A percentile compares a stretch with the other conserved stretches of the same genome.
Conservation (phyloP, 2,329 filamentous ascomycete species). For the Aspergillus hortae region DNA sequence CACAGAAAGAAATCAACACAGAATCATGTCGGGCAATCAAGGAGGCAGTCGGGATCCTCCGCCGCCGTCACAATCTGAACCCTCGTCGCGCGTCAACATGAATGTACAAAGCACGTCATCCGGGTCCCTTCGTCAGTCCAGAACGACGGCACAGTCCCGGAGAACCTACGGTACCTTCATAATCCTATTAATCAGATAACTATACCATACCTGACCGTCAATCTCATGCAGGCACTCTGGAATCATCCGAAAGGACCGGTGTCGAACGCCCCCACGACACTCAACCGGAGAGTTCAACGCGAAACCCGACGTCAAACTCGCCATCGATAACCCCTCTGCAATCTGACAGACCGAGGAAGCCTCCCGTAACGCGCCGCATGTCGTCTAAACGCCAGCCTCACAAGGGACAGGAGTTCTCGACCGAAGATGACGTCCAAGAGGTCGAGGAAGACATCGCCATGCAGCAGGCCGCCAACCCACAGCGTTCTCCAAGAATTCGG, state of each 20-base stretch:
- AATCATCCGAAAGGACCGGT: constrained; percentile 18
- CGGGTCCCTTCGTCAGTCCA: constrained; percentile 15
- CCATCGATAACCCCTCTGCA: constrained; percentile 36
- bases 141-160: constrained; percentile 11
- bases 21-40: neutral
- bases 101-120: constrained; percentile 12
- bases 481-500: constrained; percentile 32
- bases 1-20: neutral
- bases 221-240: constrained; percentile 27
- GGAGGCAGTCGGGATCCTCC: constrained; percentile 8
- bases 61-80: constrained; percentile 4
- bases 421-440: constrained; percentile 81
- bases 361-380: constrained; percentile 66
- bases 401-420: constrained; percentile 82
- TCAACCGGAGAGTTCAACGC: constrained; percentile 25
- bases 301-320: constrained; percentile 42
- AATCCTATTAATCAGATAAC: neutral
- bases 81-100: constrained; percentile 8
- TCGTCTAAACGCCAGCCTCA: constrained; percentile 72
- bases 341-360: constrained; percentile 60
- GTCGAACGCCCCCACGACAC: constrained; percentile 27
- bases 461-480: constrained; percentile 28
- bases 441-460: constrained; percentile 65
- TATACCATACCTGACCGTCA: neutral
- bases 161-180: constrained; percentile 29